Evolutionary conservation across 768 basidiomycete species (phyloP).

Genomic region (Pleurotus pulmonarius): DNA sequence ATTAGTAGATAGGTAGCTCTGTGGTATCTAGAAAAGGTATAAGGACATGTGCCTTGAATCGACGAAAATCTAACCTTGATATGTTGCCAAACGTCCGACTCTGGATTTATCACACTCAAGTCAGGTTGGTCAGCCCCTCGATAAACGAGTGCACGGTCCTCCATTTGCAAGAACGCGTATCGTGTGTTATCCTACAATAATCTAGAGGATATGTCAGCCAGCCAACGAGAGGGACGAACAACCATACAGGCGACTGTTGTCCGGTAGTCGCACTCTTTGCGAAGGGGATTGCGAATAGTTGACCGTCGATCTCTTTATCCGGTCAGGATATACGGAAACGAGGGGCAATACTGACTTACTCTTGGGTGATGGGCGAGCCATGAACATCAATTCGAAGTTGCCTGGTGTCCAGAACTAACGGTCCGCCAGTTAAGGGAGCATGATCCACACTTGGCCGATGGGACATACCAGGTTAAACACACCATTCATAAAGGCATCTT

Average conservation of each 20-base stretch:
- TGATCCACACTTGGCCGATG: neutral
- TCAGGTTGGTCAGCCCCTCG: constrained; percentile 97
- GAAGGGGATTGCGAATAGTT: constrained; percentile 85
- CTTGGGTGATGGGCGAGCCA: constrained; percentile 52
- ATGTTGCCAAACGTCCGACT: constrained; percentile 97
- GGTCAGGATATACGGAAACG: neutral
- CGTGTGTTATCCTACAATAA: constrained; percentile 80
- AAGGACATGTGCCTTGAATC: neutral
- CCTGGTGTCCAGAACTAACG: constrained; percentile 90
- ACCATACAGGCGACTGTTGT: constrained; percentile 82
- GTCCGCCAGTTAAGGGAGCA: constrained; percentile 7
- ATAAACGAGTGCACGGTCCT: constrained; percentile 90
- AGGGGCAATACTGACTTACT: constrained; percentile 33
- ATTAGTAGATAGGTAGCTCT: constrained; percentile 82
- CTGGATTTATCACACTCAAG: constrained; percentile 96
- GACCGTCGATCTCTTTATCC: constrained; percentile 53
- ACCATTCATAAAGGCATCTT: constrained; percentile 86
- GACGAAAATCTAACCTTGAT: constrained; percentile 61
- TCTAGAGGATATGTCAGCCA: neutral
- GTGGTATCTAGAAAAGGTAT: constrained; percentile 66
- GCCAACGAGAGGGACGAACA: constrained; percentile 6
- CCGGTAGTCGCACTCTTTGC: constrained; percentile 92
- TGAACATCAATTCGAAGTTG: constrained; percentile 82
- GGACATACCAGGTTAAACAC: constrained; percentile 63
- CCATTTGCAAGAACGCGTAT: constrained; percentile 93